Evolutionary conservation across 768 basidiomycete species (phyloP).

Genomic region (Hericium erinaceus): DNA sequence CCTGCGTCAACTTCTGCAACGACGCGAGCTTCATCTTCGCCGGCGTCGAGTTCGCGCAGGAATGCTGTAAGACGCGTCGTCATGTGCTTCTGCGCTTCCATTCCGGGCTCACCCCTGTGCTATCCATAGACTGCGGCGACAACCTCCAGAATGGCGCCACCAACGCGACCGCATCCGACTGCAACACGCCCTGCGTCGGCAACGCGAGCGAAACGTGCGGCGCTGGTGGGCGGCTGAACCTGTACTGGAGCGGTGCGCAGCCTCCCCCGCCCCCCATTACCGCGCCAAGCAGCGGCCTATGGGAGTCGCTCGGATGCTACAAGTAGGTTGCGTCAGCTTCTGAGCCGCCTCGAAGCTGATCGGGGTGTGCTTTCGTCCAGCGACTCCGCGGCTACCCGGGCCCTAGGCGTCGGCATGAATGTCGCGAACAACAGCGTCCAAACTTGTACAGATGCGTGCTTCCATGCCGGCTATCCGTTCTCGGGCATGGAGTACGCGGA

Average conservation of each 20-base stretch:
- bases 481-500: constrained; percentile 33
- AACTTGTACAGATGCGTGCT: constrained; percentile 53
- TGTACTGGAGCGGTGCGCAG: constrained; percentile 52
- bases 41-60: constrained; percentile 57
- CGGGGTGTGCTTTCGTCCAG: constrained; percentile 15
- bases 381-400: constrained; percentile 26
- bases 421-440: constrained; percentile 39
- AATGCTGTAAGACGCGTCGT: constrained; percentile 47
- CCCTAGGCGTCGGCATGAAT: constrained; percentile 21
- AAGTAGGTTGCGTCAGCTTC: constrained; percentile 31
- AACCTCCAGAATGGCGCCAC: constrained; percentile 35
- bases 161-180: constrained; percentile 40
- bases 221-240: constrained; percentile 45
- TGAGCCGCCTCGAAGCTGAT: constrained; percentile 1
- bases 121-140: constrained; percentile 55
- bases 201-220: constrained; percentile 52
- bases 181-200: constrained; percentile 54
- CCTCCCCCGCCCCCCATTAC: constrained; percentile 49
- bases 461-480: constrained; percentile 36
- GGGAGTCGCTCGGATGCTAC: constrained; percentile 70
- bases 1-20: constrained; percentile 37
- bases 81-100: background rate
- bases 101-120: background rate
- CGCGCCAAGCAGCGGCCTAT: constrained; percentile 46
- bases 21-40: constrained; percentile 48